phyloP scores from a whole-genome alignment of 176 grass and related monocot species.

The Musa troglodytarum region DNA sequence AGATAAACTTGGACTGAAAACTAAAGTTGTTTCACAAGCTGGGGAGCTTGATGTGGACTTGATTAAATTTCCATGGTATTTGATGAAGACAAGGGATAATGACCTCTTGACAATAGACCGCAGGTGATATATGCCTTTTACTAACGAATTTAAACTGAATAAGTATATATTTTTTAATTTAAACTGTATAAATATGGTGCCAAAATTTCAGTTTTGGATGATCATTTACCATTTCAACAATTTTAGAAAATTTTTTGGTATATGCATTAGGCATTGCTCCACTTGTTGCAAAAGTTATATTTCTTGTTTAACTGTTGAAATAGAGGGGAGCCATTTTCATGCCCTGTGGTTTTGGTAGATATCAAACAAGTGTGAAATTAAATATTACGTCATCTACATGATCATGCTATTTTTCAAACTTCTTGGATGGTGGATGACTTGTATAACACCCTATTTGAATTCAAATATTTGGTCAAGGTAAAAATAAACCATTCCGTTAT shows the following conservation, averaged over 20 bases:
- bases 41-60: slow-evolving; percentile 33
- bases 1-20: slow-evolving; percentile 67
- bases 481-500: neutral
- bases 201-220: too few relatives aligned
- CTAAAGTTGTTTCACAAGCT: slow-evolving; percentile 32
- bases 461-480: neutral
- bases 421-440: neutral
- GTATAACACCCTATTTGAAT: neutral
- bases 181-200: too few relatives aligned
- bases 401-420: neutral
- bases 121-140: slow-evolving; percentile 27
- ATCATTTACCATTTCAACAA: slow-evolving; percentile 7
- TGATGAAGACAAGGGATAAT: slow-evolving; percentile 54
- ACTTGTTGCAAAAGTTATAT: too few relatives aligned
- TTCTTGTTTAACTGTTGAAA: neutral
- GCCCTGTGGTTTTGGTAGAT: neutral
- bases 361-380: neutral
- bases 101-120: slow-evolving; percentile 50
- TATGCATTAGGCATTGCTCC: slow-evolving; percentile 1
- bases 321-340: neutral
- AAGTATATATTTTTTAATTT: too few relatives aligned
- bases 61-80: slow-evolving; percentile 60
- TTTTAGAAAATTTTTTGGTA: neutral
- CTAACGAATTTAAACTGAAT: neutral
- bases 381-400: neutral